Evolutionary conservation across 2,329 filamentous ascomycete genomes (phyloP), one percentile per base, ranked within the genome.

Genomic region (Pseudogymnoascus sp.): DNA sequence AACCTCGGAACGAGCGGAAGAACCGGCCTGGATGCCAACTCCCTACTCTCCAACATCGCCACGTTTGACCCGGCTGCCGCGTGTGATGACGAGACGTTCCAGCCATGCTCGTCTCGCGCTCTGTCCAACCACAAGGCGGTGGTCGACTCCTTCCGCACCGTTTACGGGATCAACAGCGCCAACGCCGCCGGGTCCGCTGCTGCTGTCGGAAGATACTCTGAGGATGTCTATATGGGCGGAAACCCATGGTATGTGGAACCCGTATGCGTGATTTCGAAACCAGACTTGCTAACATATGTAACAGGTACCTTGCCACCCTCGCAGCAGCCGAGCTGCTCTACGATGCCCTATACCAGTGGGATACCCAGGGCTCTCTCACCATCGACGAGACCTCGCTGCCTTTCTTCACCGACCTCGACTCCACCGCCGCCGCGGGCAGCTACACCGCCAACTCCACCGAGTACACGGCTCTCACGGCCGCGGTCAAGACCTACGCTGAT

Each of bases 291-390:
- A 47, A 47, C n/a, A 47, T 47, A 23, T 47, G 21, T 6, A 26
- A 47, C n/a, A 47, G 42, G 42, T 90, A 91, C 69, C 80, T 93
- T 13, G 82, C 82, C 69, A 93, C 88, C 1, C 79, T 91, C 23
- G 89, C 89, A 1, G 89, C 89, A 0, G 91, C 90, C 2, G 90
- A 95, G 75, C 87, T 90, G 71, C 82, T 96, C 2, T 93, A 92
- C 72, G 87, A 89, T 69, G 87, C 90, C 0, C 71, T 92, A 1
- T 87, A 87, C 67, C 85, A 88, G 61, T 93, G 89, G 88, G 80
- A 87, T 66, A 76, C 78, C 40, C 74, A 79, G 26, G 86, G 85
- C 1, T 86, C 80, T 8, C 81, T 96, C 69, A 82, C 80, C 0
- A 82, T 93, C 57, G 87, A 84, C 3, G 76, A 79, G 0, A 80